phyloP scores from a whole-genome alignment of 2,329 filamentous ascomycete species.

The Capronia coronata region DNA sequence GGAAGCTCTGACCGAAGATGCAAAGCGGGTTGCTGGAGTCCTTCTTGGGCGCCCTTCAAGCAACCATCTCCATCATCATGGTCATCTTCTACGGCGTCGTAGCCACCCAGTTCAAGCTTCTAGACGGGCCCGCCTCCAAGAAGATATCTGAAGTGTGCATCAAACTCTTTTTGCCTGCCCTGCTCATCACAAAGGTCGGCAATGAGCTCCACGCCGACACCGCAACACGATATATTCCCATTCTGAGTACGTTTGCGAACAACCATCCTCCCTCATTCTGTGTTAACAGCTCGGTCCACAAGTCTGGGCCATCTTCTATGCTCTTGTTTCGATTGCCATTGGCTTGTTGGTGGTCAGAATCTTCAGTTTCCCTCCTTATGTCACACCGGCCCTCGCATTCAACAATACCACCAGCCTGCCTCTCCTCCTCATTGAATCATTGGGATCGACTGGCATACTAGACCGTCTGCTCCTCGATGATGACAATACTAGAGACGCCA shows the following conservation, averaged over 20 bases:
- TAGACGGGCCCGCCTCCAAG: conserved; percentile 44
- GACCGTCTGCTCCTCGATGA: conserved; percentile 41
- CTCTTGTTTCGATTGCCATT: conserved; percentile 43
- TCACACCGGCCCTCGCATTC: conserved; percentile 49
- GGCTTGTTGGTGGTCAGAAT: conserved; percentile 39
- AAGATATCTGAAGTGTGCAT: conserved; percentile 49
- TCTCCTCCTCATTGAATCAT: conserved; percentile 46
- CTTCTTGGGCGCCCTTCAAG: conserved; percentile 50
- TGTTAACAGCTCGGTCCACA: conserved; percentile 8
- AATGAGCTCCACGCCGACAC: conserved; percentile 45
- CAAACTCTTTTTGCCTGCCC: conserved; percentile 47
- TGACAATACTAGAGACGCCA: conserved; percentile 41
- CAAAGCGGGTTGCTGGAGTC: conserved; percentile 26
- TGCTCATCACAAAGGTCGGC: conserved; percentile 50
- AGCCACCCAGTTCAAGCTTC: conserved; percentile 45
- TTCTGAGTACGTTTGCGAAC: conserved; percentile 37
- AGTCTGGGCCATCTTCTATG: conserved; percentile 49
- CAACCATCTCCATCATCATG: conserved; percentile 48
- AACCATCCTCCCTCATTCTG: neutral
- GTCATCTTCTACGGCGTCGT: conserved; percentile 49
- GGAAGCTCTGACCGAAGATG: conserved; percentile 6
- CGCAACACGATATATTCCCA: conserved; percentile 44
- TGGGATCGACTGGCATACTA: conserved; percentile 53
- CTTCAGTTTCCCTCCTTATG: conserved; percentile 48
- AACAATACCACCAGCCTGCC: conserved; percentile 53